Percentiles rank a stretch among this genome's conserved stretches.
Conservation (phyloP, 2,329 filamentous ascomycete genomes). For the Colletotrichum somersetense region DNA sequence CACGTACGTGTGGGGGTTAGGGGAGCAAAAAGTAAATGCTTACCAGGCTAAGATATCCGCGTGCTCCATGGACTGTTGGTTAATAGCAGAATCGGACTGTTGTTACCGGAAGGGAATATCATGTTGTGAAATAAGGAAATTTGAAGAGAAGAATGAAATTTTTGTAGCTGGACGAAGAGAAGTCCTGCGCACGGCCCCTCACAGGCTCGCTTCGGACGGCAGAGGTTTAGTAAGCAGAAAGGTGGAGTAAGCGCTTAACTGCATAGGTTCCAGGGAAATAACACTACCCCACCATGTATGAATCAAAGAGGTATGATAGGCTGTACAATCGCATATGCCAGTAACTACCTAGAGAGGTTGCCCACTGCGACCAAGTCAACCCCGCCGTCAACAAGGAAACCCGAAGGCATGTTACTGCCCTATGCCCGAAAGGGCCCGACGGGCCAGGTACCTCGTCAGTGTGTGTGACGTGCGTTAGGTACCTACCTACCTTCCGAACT, state of each 20-base stretch:
- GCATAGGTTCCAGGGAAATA: not conserved
- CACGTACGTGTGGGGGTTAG: not conserved
- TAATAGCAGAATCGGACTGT: not conserved
- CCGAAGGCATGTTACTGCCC: constrained; percentile 11
- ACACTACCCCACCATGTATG: not conserved
- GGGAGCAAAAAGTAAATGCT: not conserved
- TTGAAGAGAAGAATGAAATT: not conserved
- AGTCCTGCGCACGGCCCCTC: constrained; percentile 8
- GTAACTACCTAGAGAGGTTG: not conserved
- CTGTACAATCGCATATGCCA: constrained; percentile 13
- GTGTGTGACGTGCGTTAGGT: constrained; percentile 8
- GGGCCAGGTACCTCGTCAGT: not conserved
- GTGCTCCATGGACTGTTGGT: not conserved
- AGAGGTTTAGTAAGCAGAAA: not conserved
- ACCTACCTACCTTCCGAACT: not conserved
- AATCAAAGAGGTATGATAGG: not conserved
- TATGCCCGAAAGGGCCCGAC: constrained; percentile 11
- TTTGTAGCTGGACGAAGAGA: constrained; percentile 12
- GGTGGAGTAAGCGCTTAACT: not conserved
- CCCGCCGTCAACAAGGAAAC: constrained; percentile 13
- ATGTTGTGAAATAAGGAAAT: not conserved
- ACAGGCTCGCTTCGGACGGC: constrained; percentile 2
- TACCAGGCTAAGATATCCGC: not conserved
- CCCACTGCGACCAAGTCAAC: constrained; percentile 15
- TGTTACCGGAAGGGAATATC: not conserved